A percentile compares a stretch with the other conserved stretches of the same genome.
Conservation (phyloP, 805 yeast genomes). For the Suhomyces sp. region DNA sequence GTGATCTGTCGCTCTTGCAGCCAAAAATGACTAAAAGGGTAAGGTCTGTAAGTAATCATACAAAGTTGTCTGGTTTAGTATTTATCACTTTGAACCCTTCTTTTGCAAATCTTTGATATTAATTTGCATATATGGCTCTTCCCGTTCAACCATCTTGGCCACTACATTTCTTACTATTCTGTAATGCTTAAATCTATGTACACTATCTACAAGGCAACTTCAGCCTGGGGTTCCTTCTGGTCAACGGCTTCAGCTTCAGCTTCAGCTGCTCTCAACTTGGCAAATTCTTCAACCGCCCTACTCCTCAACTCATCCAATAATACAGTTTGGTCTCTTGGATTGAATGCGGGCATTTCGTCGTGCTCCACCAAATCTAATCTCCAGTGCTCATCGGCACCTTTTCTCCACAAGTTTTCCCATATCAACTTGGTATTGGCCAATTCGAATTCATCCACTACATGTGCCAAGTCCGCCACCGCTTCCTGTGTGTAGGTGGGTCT, state of each 20-base stretch:
- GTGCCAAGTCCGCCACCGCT: constrained; percentile 79
- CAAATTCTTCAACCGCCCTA: constrained; percentile 35
- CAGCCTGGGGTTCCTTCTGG: neutral
- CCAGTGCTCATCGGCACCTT: constrained; percentile 81
- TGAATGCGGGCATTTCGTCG: constrained; percentile 52
- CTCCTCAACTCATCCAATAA: constrained; percentile 59
- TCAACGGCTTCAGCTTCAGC: constrained; percentile 2
- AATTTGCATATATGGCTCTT: no score
- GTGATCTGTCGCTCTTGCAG: neutral
- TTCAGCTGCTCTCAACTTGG: constrained; percentile 17
- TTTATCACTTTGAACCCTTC: no score
- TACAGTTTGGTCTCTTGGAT: constrained; percentile 65
- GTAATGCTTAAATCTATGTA: constrained; percentile 5
- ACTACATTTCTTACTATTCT: constrained; percentile 2
- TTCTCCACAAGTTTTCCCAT: constrained; percentile 89
- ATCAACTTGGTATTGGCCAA: constrained; percentile 49
- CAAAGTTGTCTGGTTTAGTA: no score
- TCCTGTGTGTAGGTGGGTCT: constrained; percentile 90
- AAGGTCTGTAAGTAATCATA: no score
- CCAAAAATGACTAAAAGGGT: neutral
- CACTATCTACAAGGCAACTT: constrained; percentile 7
- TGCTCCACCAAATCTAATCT: constrained; percentile 55
- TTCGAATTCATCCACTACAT: constrained; percentile 63
- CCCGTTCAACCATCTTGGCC: no score
- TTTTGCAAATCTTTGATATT: no score